Percentiles rank a stretch among this genome's conserved stretches.
Conservation (phyloP, 2,329 filamentous ascomycete species). For the Eutypa lata region DNA sequence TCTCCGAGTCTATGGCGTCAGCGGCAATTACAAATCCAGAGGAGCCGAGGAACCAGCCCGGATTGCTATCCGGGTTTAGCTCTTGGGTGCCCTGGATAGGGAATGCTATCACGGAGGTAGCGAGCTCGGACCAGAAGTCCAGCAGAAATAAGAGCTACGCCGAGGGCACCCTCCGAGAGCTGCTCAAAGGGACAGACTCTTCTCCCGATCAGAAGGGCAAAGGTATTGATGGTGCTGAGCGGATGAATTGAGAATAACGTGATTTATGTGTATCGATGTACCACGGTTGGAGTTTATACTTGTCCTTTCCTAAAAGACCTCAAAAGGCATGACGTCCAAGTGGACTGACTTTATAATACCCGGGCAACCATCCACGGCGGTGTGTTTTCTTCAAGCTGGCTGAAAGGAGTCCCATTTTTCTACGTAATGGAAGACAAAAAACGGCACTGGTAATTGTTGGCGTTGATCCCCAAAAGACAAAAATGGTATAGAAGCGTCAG, state of each 20-base stretch:
- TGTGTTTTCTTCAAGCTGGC: background rate
- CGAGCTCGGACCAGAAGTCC: constrained; percentile 15
- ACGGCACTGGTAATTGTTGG: background rate
- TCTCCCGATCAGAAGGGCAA: constrained; percentile 6
- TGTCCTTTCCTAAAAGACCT: background rate
- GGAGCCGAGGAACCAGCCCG: constrained; percentile 11
- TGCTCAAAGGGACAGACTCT: constrained; percentile 41
- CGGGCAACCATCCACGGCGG: background rate
- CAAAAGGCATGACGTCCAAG: background rate
- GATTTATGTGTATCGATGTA: background rate
- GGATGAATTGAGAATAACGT: background rate
- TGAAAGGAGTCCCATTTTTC: background rate
- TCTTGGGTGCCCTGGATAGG: constrained; percentile 45
- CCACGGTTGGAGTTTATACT: background rate
- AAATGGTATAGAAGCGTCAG: background rate
- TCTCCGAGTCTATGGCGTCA: constrained; percentile 23
- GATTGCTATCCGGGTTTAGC: constrained; percentile 37
- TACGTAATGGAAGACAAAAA: background rate
- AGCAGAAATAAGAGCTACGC: constrained; percentile 42
- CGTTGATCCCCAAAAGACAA: background rate
- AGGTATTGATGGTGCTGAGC: constrained; percentile 1
- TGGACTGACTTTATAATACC: too few species aligned
- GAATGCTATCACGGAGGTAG: constrained; percentile 8
- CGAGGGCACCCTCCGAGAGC: constrained; percentile 53
- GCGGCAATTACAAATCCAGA: constrained; percentile 24